A percentile compares a stretch with the other conserved stretches of the same genome.
phyloP scores from a whole-genome alignment of 345 rosid genomes.

The Trapa bicornis region DNA sequence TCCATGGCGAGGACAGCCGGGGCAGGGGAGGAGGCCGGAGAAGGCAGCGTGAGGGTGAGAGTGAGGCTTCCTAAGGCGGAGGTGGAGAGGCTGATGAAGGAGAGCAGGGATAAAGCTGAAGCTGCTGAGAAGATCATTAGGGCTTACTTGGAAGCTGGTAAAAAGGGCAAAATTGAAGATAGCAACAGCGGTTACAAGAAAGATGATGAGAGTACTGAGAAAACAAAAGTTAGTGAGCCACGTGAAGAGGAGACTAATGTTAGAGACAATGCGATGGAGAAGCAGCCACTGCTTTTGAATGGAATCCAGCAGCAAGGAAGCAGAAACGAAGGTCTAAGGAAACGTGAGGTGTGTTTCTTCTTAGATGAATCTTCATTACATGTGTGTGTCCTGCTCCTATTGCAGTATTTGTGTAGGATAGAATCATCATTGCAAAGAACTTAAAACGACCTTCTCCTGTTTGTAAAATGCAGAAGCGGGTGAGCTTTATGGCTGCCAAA shows the following conservation, averaged over 20 bases:
- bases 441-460: background rate
- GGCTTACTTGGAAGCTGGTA: constrained; percentile 29
- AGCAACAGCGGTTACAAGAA: background rate
- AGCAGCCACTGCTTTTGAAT: constrained; percentile 11
- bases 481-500: constrained; percentile 53
- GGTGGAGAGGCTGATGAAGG: constrained; percentile 57
- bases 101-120: constrained; percentile 44
- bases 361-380: background rate
- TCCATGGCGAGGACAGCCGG: constrained; percentile 21
- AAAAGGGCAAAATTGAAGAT: background rate
- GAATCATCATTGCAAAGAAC: no score
- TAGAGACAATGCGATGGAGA: constrained; percentile 1
- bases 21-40: background rate
- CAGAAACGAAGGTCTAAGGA: constrained; percentile 21
- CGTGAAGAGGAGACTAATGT: background rate
- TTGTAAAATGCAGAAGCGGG: constrained; percentile 51
- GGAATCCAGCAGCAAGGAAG: constrained; percentile 10
- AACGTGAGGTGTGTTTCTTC: constrained; percentile 38
- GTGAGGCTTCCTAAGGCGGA: constrained; percentile 57
- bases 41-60: constrained; percentile 28
- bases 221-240: background rate
- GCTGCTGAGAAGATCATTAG: constrained; percentile 54
- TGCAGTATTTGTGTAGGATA: no score
- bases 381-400: no score
- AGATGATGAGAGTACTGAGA: background rate